Base-by-base conservation (phyloP, 2,329 filamentous ascomycete genomes). In the Claviceps capensis region DNA sequence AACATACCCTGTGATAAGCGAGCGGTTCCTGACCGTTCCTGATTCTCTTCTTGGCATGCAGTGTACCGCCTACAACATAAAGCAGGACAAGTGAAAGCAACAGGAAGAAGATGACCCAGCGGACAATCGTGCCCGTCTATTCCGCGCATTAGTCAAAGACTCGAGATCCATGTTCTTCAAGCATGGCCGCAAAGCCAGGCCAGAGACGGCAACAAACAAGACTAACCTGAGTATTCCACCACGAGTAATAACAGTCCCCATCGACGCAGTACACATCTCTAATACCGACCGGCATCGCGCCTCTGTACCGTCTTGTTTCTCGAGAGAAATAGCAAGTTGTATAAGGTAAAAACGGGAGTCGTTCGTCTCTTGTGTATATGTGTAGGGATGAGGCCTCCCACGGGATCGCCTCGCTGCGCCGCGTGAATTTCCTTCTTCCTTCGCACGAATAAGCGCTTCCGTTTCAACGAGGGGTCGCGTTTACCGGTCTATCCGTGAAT, bases 11-110 rank as follows among this genome's bases (percentile, higher is more conserved):
- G 67, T 93, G 86, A 62, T 91, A 91, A 55, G 67, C 68, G 38
- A 89, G 67, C 16, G 86, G 83, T 17, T 73, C 71, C 40, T 81
- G 70, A 1, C 85, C 85, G 64, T 81, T 83, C 55, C 71, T 73
- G 57, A 90, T 72, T 47, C 87, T 75, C 46, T 69, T 68, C 63
- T 79, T 79, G 46, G 86, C 87, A 67, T 91, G 87, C 47, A 78
- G 67, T 65, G 85, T 85, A 55, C 85, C 85, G 54, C 79, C 72
- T 51, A 86, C 58, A 60, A 89, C 72, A 72, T 82, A 88, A 43
- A 73, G 60, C 50, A 79, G 64, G 60, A 87, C 67, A 54, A 81
- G 52, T 52, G 75, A 53, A 59, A 86, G 71, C 57, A 91, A 63
- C 55, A 72, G 69, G 54, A 78, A 76, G 61, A 90, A 79, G 54